Evolutionary conservation across 2,329 filamentous ascomycete genomes (phyloP), one percentile per base, ranked within the genome.

Genomic region (Hypoxylon sp.): DNA sequence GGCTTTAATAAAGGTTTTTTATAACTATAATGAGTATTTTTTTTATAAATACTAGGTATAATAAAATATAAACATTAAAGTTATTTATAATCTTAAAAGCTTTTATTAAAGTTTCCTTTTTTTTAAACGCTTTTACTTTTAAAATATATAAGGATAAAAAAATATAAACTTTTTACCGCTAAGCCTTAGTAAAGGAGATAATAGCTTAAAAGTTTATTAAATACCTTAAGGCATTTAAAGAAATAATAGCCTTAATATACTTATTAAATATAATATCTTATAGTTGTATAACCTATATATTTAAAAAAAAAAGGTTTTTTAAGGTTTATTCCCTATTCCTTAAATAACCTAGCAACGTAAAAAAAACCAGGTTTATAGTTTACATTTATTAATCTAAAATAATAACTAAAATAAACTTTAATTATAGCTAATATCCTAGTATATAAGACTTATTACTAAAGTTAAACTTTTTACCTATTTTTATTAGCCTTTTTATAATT

Each of bases 391-490:
- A 44, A 44, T 44, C 22, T 20, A 20, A 44, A 9, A 44, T 44
- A 44, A 44, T 44, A 44, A 44, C 9, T 3, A 44, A 44, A 18
- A 22, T 44, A 36, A 36, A 36, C n/a, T 44, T 44, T 44, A 44
- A 20, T 44, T 44, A 44, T 44, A 20, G n/a, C 5, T 36, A 14
- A 36, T 36, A 36, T 22, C 11, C 9, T 20, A 44, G 22, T 12
- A 44, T 20, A 20, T 44, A 44, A 18, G 20, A 4, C 9, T 44
- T 20, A 44, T 44, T 11, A 18, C 22, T 20, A 2, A 4, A 8
- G 2, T 44, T 7, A 44, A 44, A 44, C 20, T 22, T 44, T 5
- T 44, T 9, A 44, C n/a, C 9, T 9, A 20, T 20, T 2, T 44
- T 20, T 20, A 22, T 20, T 20, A 44, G 22, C 12, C 6, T 20